Evolutionary conservation across 345 rosid genomes (phyloP), one percentile per base, ranked within the genome.

Genomic region (Cardamine chenopodiifolia): DNA sequence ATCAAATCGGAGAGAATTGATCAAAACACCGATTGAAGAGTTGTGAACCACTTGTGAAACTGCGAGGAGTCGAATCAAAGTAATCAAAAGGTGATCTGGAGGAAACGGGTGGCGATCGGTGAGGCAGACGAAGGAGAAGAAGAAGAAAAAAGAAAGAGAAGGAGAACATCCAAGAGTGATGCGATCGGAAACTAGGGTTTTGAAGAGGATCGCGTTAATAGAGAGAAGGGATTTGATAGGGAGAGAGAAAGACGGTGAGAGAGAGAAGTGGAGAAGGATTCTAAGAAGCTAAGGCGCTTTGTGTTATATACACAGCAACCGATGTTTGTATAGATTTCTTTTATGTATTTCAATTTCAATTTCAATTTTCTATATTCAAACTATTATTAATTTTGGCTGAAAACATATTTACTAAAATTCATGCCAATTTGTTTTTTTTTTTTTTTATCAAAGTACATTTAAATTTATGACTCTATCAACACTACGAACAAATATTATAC

Each of bases 1-100:
- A 89, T 82, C 89, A 82, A 56, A 85, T 71, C 67, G 66, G 58
- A 70, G 81, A 82, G 85, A 86, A 86, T 68, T 73, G 90, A 86
- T 86, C 86, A 82, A 83, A 53, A 58, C 1, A 62, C 4, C 22
- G 28, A 44, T 47, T 23, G 26, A 56, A 23, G 1, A 60, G 2
- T 66, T 7, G 32, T 28, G 4, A 42, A 69, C 31, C 47, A 70
- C 58, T 48, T 35, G 39, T 9, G 32, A 29, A 29, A 6, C 32
- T 5, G 56, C 6, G 14, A 48, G 15, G 49, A 66, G 48, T 19
- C 74, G 69, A 68, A 75, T 61, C 63, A 49, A 40, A 56, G 17
- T 40, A 19, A 59, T 32, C 34, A 20, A 42, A 66, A 47, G 66
- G 65, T 62, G 84, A 82, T 80, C 83, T 70, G 82, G 71, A 5